phyloP scores from a whole-genome alignment of 768 basidiomycete genomes.

The Gymnopilus junonius region DNA sequence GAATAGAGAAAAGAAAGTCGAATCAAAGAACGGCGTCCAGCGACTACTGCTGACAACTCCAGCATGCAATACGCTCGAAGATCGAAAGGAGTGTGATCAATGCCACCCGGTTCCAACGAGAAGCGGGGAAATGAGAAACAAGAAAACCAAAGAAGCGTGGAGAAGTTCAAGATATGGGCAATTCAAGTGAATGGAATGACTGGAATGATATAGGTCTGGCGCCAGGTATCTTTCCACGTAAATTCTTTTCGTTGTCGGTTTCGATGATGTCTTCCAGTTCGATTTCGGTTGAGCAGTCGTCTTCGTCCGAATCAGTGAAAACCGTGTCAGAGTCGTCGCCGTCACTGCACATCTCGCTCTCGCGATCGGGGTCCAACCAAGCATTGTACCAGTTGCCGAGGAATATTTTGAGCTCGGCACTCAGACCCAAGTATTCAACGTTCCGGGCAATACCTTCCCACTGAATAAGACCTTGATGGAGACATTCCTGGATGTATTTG shows the following conservation, averaged over 20 bases:
- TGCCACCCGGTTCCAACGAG: conserved; percentile 17
- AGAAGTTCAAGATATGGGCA: conserved; percentile 20
- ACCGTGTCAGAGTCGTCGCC: conserved; percentile 45
- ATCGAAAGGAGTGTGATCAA: conserved; percentile 33
- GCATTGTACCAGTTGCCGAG: conserved; percentile 75
- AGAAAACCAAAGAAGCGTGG: not conserved
- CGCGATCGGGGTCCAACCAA: conserved; percentile 53
- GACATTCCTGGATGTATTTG: conserved; percentile 64
- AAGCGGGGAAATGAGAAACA: conserved; percentile 16
- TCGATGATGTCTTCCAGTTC: conserved; percentile 41
- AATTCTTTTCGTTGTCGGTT: conserved; percentile 40
- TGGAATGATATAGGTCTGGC: conserved; percentile 44
- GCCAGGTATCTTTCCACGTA: conserved; percentile 44
- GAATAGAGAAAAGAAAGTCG: conserved; percentile 15
- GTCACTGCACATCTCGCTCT: conserved; percentile 29
- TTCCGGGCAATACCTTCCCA: conserved; percentile 92
- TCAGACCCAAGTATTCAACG: conserved; percentile 85
- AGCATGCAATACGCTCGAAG: conserved; percentile 16
- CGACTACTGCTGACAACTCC: conserved; percentile 16
- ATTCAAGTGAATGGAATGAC: conserved; percentile 29
- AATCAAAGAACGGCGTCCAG: conserved; percentile 27
- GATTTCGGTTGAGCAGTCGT: conserved; percentile 41
- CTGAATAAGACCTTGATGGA: conserved; percentile 64
- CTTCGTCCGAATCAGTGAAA: conserved; percentile 36
- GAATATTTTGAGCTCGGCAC: conserved; percentile 76